Evolutionary conservation across 805 yeast species (phyloP).

Genomic region (Blastobotrys americana): DNA sequence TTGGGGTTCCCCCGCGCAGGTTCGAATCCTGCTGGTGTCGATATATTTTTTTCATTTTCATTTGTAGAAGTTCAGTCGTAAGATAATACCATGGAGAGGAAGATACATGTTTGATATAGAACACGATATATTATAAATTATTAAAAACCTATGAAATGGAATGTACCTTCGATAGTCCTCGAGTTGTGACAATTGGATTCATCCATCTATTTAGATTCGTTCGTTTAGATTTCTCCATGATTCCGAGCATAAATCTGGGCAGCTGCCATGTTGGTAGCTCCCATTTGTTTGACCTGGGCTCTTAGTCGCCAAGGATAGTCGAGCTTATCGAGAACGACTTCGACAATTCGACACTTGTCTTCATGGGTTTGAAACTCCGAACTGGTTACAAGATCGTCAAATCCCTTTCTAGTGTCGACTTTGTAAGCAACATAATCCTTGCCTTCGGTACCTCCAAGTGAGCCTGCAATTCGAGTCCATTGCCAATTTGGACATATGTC

Average conservation of each 20-base stretch:
- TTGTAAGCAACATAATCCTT: conserved; percentile 22
- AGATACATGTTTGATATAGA: no score
- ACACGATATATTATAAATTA: no score
- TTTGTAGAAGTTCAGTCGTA: no score
- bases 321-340: conserved; percentile 48
- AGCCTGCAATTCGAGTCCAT: conserved; percentile 62
- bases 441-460: conserved; percentile 37
- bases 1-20: neutral
- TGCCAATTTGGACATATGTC: conserved; percentile 78
- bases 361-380: conserved; percentile 28
- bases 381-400: conserved; percentile 33
- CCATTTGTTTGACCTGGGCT: conserved; percentile 24
- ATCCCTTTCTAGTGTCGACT: conserved; percentile 36
- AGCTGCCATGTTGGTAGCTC: conserved; percentile 20
- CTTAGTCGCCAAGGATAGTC: conserved; percentile 61
- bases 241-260: conserved; percentile 17
- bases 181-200: no score
- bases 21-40: neutral
- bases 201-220: neutral
- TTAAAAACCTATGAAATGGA: no score
- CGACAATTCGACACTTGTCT: conserved; percentile 44
- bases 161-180: no score
- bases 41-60: neutral
- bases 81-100: no score
- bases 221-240: conserved; percentile 8